Base-by-base conservation (phyloP, 805 yeast genomes). In the Wickerhamiella azymoides region DNA sequence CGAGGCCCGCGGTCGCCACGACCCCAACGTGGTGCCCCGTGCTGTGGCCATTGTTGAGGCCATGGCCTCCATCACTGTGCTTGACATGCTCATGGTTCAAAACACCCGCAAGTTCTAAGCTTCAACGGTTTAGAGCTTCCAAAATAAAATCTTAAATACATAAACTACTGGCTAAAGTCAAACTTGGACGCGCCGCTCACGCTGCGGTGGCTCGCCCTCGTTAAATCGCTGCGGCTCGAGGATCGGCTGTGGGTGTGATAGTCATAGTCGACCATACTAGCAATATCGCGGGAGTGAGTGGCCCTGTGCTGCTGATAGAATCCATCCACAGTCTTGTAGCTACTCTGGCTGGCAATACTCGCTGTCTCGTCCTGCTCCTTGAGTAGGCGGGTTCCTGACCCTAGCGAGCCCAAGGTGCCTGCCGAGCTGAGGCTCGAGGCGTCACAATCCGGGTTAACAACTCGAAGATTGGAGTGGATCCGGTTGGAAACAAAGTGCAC, bases 21-120 rank as follows among this genome's bases (percentile, higher is more conserved):
- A 92, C 62, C 98, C 98, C 28, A 84, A 88, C 58, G 98, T 92
- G 46, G 94, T 94, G 17, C 98, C 98, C 54, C 79, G 98, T 64
- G 98, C 98, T 35, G 85, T 92, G 50, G 97, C 98, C 44, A 92
- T 92, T 58, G 97, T 92, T 26, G 98, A 92, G 69, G 84, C 97
- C 36, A 89, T 92, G 97, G 76, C 97, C 41, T 92, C 96, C n/a
- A 71, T 92, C 53, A 96, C 85, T 1, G 65, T 89, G 52, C 89
- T 89, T 37, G 98, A 92, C 63, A 78, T 84, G 47, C 66, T 82
- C 47, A 66, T 92, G 67, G 73, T 88, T 40, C 98, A 89, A 67
- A 80, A 83, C 63, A 71, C 94, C 27, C 77, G 98, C 64, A 85
- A 81, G 54, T 43, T 73, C 68, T 44, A 70, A n/a, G n/a, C n/a